Evolutionary conservation across 2,329 filamentous ascomycete species (phyloP), one percentile per base, ranked within the genome.

Genomic region (Colletotrichum theobromicola): DNA sequence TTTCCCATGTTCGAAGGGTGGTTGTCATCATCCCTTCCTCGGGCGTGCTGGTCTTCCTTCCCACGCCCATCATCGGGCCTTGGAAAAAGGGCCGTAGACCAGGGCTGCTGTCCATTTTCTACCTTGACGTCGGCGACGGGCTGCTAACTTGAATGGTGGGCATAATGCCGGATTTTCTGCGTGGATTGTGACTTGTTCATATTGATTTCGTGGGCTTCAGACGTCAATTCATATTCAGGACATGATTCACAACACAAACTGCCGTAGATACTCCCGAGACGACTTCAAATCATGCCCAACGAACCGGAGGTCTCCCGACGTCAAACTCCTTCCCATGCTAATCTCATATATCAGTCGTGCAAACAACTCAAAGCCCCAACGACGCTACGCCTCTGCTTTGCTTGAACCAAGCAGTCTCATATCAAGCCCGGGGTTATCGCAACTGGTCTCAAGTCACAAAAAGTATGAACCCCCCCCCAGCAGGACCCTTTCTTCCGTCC

Each of bases 291-390:
- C n/a, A n/a, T n/a, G n/a, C n/a, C n/a, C n/a, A n/a, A n/a, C n/a
- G n/a, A n/a, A n/a, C n/a, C n/a, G 34, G 34, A 35, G 34, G 15
- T 4, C 16, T 37, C 7, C 4, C 18, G n/a, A 0, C 10, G 21
- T 46, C 10, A 46, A 46, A 46, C 10, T 0, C n/a, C 42, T n/a
- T 21, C 42, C 12, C 2, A 21, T 1, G 1, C 12, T 1, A 12
- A 13, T 2, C n/a, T 0, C n/a, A 12, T 13, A 50, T 0, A 50
- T 21, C 1, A 50, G 1, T 1, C n/a, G 10, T 21, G 30, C 30
- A 32, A n/a, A n/a, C n/a, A n/a, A n/a, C n/a, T n/a, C 30, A 13
- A 0, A 10, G 8, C 42, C 18, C n/a, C 10, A 0, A 46, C 2
- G n/a, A 0, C 42, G 13, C 13, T 0, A 6, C 1, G 10, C 0